Conservation (phyloP, 1,284 basidiomycete genomes). For the Anthracocystis setariae region DNA sequence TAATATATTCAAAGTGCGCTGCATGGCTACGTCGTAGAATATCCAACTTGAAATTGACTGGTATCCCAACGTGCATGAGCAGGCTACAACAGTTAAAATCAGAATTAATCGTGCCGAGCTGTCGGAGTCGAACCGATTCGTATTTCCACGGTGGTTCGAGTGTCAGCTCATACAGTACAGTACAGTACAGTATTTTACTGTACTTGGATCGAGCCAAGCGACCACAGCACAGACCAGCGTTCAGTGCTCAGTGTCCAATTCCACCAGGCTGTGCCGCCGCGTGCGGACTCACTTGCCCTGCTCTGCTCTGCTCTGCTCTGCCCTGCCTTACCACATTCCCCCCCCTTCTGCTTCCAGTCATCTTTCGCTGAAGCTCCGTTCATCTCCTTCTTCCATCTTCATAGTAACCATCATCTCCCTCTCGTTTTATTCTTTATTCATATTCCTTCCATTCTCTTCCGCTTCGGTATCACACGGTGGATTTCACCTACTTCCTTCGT, state of each 20-base stretch:
- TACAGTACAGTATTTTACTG: no score
- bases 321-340: no score
- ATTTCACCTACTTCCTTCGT: background rate
- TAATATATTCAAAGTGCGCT: no score
- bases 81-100: no score
- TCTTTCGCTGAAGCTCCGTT: background rate
- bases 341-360: no score
- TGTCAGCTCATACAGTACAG: constrained; percentile 5
- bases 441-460: background rate
- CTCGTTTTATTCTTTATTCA: background rate
- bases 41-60: no score
- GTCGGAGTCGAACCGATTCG: constrained; percentile 17
- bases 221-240: constrained; percentile 32
- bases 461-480: background rate
- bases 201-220: constrained; percentile 4
- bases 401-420: background rate
- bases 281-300: constrained; percentile 1
- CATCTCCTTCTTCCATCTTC: background rate
- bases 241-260: background rate
- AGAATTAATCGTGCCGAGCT: no score
- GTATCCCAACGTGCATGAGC: background rate
- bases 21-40: no score
- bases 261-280: constrained; percentile 32
- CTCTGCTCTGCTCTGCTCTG: background rate
- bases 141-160: constrained; percentile 5